These are phyloP conservation scores for Astrothelium macrocarpum DNA, from an alignment of 495 filamentous ascomycete species.

Conservation along the genomic window DNA sequence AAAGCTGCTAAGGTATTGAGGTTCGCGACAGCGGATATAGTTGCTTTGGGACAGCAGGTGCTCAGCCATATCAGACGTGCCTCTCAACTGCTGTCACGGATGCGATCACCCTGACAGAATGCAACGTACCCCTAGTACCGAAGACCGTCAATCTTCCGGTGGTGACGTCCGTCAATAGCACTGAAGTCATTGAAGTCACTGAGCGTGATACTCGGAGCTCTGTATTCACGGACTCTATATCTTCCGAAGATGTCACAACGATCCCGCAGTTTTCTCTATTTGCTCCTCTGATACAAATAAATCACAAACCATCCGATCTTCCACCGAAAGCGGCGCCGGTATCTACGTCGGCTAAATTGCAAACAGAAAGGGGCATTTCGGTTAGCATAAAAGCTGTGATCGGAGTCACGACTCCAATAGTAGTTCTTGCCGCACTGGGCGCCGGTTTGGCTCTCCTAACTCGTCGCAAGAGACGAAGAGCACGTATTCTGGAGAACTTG, in stretches of 20 bases:
- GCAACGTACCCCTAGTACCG: not conserved
- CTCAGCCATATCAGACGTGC: slow-evolving; percentile 1
- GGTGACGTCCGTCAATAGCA: not conserved
- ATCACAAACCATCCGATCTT: not conserved
- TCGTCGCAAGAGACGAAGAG: not conserved
- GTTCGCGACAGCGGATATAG: not conserved
- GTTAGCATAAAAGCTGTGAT: not conserved
- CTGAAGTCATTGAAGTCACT: not conserved
- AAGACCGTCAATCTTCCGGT: not conserved
- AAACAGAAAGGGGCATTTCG: not conserved
- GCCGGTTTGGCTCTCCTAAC: not conserved
- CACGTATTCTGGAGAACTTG: not conserved
- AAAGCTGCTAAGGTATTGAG: not conserved
- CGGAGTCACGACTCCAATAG: not conserved
- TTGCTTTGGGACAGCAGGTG: slow-evolving; percentile 2
- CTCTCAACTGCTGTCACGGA: slow-evolving; percentile 2
- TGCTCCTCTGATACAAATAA: slow-evolving; percentile 1
- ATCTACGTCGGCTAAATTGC: not conserved
- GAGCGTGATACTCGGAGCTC: too few species aligned
- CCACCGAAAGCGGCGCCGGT: not conserved
- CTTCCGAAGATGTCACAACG: not conserved
- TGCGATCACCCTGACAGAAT: not conserved
- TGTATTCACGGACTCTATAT: too few species aligned
- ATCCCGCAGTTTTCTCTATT: not conserved
- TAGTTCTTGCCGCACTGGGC: not conserved